Base-by-base conservation (phyloP, 2,329 filamentous ascomycete species). In the Pseudogymnoascus sp. region DNA sequence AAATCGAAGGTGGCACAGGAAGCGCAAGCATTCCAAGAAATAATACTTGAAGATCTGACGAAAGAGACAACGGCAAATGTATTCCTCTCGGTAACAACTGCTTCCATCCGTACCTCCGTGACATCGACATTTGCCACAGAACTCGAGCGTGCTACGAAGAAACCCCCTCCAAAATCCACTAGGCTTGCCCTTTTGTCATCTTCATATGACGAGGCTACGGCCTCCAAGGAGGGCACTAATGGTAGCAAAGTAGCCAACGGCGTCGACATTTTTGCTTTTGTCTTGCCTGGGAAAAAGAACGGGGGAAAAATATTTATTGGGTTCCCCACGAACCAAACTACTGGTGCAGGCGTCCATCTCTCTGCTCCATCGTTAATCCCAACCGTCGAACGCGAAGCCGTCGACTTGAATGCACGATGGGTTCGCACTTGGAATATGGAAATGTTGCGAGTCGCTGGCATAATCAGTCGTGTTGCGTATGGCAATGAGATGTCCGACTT, bases 271-370 rank as follows among this genome's bases (percentile, higher is more conserved):
- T 97, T 99, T 74, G 85, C 89, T 1, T 95, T 93, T 1, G 93
- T 99, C 0, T 77, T 97, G 4, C 95, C 95, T 2, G 91, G 85
- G 64, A 96, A 92, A 74, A 90, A 90, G 69, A 83, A 84, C 0
- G 85, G 85, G 7, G 95, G 95, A 5, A 87, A 91, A 62, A 90
- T 99, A 63, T 99, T 97, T 71, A 99, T 99, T 71, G 95, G 95
- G 0, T 99, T 99, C 72, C 93, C 95, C 2, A 99, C 95, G 1
- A 93, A 93, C 69, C 95, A 99, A 77, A 99, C 95, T 0, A 99
- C 96, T 0, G 95, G 93, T 63, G 86, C 93, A 29, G 90, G 93
- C 14, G 89, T 96, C 73, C 95, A 99, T 74, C 89, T 99, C 31
- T 97, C 93, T 11, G 95, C 95, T 0, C 95, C 93, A 1, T 97